These are phyloP conservation scores for Leptographium galeiforme DNA, from an alignment of 2,329 filamentous ascomycete genomes.

Conservation along the genomic window DNA sequence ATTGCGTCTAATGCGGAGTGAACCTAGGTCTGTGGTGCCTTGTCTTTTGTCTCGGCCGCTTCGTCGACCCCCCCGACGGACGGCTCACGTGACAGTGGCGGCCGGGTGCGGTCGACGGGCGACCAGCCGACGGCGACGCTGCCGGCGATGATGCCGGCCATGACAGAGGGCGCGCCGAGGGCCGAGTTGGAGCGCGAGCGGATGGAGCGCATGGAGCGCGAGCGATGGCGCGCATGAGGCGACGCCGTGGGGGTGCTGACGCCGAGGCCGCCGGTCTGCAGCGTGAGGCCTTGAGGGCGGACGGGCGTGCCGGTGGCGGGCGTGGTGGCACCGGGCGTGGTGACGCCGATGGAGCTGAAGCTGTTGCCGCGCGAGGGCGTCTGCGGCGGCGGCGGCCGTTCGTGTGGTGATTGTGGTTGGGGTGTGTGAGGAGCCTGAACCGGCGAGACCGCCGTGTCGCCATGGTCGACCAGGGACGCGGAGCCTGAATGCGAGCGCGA, in stretches of 20 bases:
- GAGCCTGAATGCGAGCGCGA: conserved; percentile 25
- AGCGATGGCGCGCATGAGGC: conserved; percentile 49
- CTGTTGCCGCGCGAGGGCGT: conserved; percentile 50
- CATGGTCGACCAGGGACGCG: not conserved
- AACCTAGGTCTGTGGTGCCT: no score
- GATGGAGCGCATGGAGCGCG: conserved; percentile 39
- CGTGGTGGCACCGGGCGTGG: not conserved
- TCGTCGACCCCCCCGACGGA: not conserved
- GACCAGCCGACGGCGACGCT: conserved; percentile 67
- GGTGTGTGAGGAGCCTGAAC: no score
- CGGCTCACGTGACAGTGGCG: not conserved
- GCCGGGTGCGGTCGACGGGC: conserved; percentile 40
- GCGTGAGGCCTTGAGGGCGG: not conserved
- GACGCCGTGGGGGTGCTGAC: conserved; percentile 25
- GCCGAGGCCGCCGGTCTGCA: not conserved
- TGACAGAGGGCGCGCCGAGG: conserved; percentile 60
- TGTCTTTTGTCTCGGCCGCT: not conserved
- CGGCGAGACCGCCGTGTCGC: no score
- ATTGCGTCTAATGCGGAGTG: no score
- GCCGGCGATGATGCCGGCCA: conserved; percentile 72
- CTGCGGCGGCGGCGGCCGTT: conserved; percentile 27
- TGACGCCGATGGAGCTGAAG: conserved; percentile 19
- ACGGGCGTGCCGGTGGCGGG: not conserved
- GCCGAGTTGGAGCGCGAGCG: conserved; percentile 56
- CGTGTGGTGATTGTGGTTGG: no score